A percentile compares a stretch with the other conserved stretches of the same genome.
These are phyloP conservation scores for Pleurotus platypus DNA, from an alignment of 768 basidiomycete species.

Conservation along the genomic window DNA sequence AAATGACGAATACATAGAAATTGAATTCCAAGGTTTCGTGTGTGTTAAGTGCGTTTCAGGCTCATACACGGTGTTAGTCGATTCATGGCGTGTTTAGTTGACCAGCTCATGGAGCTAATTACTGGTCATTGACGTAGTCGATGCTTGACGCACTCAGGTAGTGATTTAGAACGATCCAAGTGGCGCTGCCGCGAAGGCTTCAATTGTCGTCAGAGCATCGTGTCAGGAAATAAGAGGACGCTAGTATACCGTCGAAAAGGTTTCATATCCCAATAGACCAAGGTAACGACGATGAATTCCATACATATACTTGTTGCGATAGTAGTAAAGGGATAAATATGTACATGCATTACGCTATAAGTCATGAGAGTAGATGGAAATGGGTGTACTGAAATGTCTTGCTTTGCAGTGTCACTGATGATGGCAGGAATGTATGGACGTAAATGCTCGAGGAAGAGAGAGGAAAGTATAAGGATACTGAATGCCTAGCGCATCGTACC, in stretches of 20 bases:
- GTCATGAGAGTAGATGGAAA: not conserved
- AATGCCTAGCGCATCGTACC: not conserved
- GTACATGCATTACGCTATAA: not conserved
- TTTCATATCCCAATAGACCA: too few species aligned
- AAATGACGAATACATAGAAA: conserved; percentile 5
- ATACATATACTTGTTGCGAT: not conserved
- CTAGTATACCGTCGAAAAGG: too few species aligned
- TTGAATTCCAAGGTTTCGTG: not conserved
- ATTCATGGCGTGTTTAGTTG: too few species aligned
- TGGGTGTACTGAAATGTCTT: not conserved
- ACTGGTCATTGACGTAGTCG: too few species aligned
- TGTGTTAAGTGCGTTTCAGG: not conserved
- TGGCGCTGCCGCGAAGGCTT: too few species aligned
- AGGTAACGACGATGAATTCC: too few species aligned
- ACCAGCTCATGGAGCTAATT: too few species aligned
- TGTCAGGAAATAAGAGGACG: too few species aligned
- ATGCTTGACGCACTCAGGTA: too few species aligned
- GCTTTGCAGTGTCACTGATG: not conserved
- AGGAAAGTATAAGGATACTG: not conserved
- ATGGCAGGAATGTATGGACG: not conserved
- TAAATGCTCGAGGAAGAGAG: not conserved
- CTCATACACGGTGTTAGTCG: too few species aligned
- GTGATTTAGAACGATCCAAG: too few species aligned
- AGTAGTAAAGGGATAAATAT: not conserved
- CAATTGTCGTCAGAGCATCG: too few species aligned